These are phyloP conservation scores for Mrakia blollopis DNA, from an alignment of 768 basidiomycete genomes.

Conservation along the genomic window DNA sequence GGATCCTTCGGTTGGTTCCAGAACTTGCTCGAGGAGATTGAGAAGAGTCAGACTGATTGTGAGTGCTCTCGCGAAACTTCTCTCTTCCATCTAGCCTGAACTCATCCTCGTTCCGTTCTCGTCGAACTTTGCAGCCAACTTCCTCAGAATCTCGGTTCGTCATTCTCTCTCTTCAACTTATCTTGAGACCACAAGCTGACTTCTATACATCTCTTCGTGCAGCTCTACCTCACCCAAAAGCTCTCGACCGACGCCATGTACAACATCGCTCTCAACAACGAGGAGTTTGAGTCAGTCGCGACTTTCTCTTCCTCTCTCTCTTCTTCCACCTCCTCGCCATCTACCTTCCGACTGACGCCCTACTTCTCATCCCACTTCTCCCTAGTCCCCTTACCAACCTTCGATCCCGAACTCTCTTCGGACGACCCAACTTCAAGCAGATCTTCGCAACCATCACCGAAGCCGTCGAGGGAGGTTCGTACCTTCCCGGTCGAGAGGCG, in stretches of 20 bases:
- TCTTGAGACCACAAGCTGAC: constrained; percentile 5
- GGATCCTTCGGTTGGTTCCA: constrained; percentile 99
- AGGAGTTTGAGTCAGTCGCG: constrained; percentile 39
- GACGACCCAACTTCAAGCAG: constrained; percentile 80
- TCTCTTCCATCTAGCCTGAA: constrained; percentile 29
- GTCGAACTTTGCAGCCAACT: constrained; percentile 59
- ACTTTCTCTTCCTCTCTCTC: background rate
- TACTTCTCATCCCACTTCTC: background rate
- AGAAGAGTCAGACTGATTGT: constrained; percentile 84
- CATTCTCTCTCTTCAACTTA: no score
- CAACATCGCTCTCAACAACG: constrained; percentile 79
- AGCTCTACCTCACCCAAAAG: constrained; percentile 78
- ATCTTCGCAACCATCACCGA: constrained; percentile 70
- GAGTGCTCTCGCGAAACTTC: constrained; percentile 41
- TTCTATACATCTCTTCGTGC: background rate
- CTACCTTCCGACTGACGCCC: background rate
- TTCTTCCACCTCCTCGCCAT: no score
- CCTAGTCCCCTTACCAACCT: constrained; percentile 69
- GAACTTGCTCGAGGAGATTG: constrained; percentile 76
- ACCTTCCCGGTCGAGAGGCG: constrained; percentile 69
- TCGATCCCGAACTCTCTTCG: constrained; percentile 81
- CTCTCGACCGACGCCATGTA: constrained; percentile 79
- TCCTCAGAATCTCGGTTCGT: constrained; percentile 63
- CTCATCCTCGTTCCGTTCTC: background rate
- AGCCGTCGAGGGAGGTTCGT: constrained; percentile 75